Evolutionary conservation across 2,329 filamentous ascomycete genomes (phyloP), one percentile per base, ranked within the genome.

Genomic region (Alternaria angustiovoidea): DNA sequence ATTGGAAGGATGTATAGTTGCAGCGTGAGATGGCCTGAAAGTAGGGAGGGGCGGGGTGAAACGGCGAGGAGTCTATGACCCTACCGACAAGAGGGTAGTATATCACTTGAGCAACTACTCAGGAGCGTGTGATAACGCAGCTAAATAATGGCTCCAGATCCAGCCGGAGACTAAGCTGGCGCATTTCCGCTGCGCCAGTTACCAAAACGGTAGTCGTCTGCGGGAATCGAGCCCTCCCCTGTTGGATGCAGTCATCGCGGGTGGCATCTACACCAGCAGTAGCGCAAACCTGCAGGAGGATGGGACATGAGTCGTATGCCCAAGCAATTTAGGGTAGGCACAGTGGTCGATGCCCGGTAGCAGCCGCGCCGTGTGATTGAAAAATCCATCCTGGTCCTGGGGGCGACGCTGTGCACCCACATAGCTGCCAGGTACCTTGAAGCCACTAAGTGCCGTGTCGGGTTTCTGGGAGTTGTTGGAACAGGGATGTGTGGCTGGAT

Each of bases 81-180:
- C 66, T 59, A 61, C 53, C 42, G 65, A 70, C 61, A 68, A 61
- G 65, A 67, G 69, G 67, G 62, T 54, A 64, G 65, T 71, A 69
- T 73, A 71, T 73, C 68, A 75, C 67, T 52, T 69, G 64, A 61
- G 59, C 62, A 65, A 52, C 57, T 64, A 61, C 57, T 59, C 52
- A 64, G 68, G 67, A 63, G 67, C 63, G 66, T 70, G 65, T 71
- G 70, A 75, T 72, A 65, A 68, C 18, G 65, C 60, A 67, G 66
- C 72, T 75, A 73, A 71, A 66, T 62, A 66, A 64, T 72, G 70
- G 66, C 66, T 55, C 61, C 54, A 68, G 64, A 72, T 73, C 68
- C 66, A 73, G 67, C 61, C 68, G 70, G 65, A 64, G 48, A 67
- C 69, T 73, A 73, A 67, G 62, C 65, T 65, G 66, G 65, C 64